Conservation (phyloP, 345 rosid species). For the Cardiospermum halicacabum region DNA sequence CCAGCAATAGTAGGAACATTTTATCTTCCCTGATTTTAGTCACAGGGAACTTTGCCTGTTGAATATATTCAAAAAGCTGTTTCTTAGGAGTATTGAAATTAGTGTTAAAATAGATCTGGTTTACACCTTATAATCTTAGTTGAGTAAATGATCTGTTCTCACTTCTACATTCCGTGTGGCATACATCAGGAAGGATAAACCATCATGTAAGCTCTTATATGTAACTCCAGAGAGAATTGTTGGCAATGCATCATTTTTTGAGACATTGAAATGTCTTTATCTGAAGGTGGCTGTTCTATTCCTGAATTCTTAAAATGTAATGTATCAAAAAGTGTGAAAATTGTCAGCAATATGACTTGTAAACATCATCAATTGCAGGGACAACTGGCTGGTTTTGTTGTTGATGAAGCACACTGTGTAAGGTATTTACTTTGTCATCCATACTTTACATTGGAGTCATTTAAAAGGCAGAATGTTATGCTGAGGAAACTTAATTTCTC, state of each 20-base stretch:
- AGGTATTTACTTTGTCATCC: constrained; percentile 39
- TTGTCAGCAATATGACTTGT: constrained; percentile 4
- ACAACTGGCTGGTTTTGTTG: constrained; percentile 73
- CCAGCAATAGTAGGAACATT: neutral
- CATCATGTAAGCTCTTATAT: constrained; percentile 84
- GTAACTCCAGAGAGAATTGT: constrained; percentile 90
- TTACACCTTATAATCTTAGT: neutral
- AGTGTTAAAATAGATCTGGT: neutral
- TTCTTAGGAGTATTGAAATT: neutral
- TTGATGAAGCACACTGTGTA: constrained; percentile 94
- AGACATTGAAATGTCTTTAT: constrained; percentile 54
- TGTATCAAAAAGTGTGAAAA: neutral
- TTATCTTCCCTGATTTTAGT: neutral
- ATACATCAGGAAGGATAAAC: constrained; percentile 54
- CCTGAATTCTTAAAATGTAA: neutral
- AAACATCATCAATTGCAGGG: constrained; percentile 34
- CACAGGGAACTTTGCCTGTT: neutral
- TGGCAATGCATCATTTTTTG: constrained; percentile 62
- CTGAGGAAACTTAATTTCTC: neutral
- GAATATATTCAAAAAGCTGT: neutral
- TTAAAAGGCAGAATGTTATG: neutral
- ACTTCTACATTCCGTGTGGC: constrained; percentile 10
- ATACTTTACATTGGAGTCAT: neutral
- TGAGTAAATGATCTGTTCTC: neutral
- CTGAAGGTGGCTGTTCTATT: constrained; percentile 43